Percentiles rank a stretch among this genome's conserved stretches.
Evolutionary conservation across 805 yeast genomes (phyloP).

Genomic region (Barnettozyma salicaria): DNA sequence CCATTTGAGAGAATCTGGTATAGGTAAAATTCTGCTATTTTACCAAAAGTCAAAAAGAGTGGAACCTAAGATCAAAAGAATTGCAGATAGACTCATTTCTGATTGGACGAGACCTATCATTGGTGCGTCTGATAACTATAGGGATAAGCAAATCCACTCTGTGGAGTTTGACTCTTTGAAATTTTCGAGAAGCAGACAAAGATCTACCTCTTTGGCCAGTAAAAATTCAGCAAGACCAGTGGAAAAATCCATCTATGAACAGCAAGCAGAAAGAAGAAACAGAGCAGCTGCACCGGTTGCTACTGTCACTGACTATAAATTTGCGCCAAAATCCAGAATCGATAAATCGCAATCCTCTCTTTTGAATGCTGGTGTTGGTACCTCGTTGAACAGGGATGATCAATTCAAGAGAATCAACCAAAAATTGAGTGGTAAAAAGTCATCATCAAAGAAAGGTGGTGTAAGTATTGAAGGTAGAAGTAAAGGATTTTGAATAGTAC

Average conservation of each 20-base stretch:
- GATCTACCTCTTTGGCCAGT: conserved; percentile 1
- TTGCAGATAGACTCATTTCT: conserved; percentile 86
- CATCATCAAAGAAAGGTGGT: conserved; percentile 50
- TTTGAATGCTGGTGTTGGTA: conserved; percentile 42
- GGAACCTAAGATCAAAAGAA: conserved; percentile 77
- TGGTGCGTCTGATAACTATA: conserved; percentile 90
- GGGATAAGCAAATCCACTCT: conserved; percentile 72
- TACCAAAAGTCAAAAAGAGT: conserved; percentile 88
- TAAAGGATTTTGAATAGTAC: conserved; percentile 5
- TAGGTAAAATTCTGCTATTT: conserved; percentile 89
- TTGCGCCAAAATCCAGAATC: conserved; percentile 77
- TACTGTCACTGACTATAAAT: conserved; percentile 78
- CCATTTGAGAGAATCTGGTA: conserved; percentile 88
- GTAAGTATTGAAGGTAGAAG: conserved; percentile 58
- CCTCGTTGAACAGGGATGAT: conserved; percentile 57
- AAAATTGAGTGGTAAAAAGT: conserved; percentile 28
- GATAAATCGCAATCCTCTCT: conserved; percentile 32
- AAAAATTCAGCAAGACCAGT: conserved; percentile 18
- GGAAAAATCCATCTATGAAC: conserved; percentile 68
- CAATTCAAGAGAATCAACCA: conserved; percentile 71
- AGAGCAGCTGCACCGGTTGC: conserved; percentile 96
- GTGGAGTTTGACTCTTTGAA: conserved; percentile 53
- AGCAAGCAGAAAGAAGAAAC: conserved; percentile 83
- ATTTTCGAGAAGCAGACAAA: conserved; percentile 14
- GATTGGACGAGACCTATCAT: conserved; percentile 99